phyloP scores from a whole-genome alignment of 257 asterid genomes.

The Hygrophila difformis region DNA sequence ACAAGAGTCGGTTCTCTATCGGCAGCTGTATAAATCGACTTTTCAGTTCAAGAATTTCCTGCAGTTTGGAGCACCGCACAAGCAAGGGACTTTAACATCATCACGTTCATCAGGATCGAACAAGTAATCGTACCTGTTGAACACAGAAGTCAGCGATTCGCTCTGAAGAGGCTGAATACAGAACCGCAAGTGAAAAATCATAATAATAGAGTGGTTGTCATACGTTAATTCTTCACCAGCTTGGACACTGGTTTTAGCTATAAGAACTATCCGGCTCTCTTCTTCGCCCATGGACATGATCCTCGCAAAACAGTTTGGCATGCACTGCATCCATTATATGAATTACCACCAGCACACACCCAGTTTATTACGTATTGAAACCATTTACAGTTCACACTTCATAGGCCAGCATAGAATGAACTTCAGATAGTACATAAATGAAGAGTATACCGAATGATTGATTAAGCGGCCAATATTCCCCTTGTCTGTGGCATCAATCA shows the following conservation, averaged over 20 bases:
- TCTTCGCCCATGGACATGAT: slow-evolving; percentile 64
- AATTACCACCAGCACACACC: no score
- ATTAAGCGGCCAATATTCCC: slow-evolving; percentile 95
- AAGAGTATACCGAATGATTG: slow-evolving; percentile 78
- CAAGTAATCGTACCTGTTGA: slow-evolving; percentile 72
- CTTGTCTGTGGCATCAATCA: slow-evolving; percentile 62
- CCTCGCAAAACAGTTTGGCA: slow-evolving; percentile 94
- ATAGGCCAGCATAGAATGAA: no score
- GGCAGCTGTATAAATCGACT: slow-evolving; percentile 13
- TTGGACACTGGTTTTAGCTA: slow-evolving; percentile 63
- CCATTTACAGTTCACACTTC: no score
- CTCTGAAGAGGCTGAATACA: no score
- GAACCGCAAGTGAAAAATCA: no score
- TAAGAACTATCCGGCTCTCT: slow-evolving; percentile 77
- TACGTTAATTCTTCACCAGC: slow-evolving; percentile 95
- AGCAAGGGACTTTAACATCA: slow-evolving; percentile 80
- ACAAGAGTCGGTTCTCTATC: slow-evolving; percentile 10
- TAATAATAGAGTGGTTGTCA: no score
- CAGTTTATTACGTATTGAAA: no score
- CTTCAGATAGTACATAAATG: not conserved
- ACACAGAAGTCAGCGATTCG: no score
- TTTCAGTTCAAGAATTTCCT: slow-evolving; percentile 65
- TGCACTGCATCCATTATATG: slow-evolving; percentile 65
- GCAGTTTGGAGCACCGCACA: slow-evolving; percentile 74
- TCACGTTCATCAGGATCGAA: slow-evolving; percentile 85